Base-by-base conservation (phyloP, 2,329 filamentous ascomycete species). In the Aspergillus ochraceoroseus region DNA sequence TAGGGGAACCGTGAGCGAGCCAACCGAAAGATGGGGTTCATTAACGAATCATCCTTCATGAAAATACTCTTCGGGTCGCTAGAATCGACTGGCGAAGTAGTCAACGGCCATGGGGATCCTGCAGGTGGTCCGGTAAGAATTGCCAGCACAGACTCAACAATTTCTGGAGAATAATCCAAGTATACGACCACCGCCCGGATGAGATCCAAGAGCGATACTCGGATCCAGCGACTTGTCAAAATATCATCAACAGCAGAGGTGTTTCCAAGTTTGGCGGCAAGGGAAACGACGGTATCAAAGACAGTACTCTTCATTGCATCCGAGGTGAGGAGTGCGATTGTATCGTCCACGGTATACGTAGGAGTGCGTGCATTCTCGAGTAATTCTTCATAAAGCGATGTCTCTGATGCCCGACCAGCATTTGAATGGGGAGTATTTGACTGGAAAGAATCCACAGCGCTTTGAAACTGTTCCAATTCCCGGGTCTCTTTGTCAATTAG, bases 1-100 rank as follows among this genome's bases (percentile, higher is more conserved):
- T 86, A 90, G 0, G 90, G 90, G 58, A 88, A 95, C 40, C 90
- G 81, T 45, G 78, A 76, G 29, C 83, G 75, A 5, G 89, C 80
- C 58, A 85, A 77, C 34, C 77, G 70, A 20, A 94, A 78, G 47
- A 84, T 64, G 12, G 64, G 62, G 18, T 68, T 71, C 56, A 83
- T 71, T 12, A 87, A 63, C 5, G 70, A 56, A 13, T 70, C 61
- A 48, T 85, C 78, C 12, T 72, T 65, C 15, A 82, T 64, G 48
- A 83, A 77, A 13, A 67, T 65, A n/a, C 64, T 62, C n/a, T 67
- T 62, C 54, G 76, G 63, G 29, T 66, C 63, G 27, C 49, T 60
- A 12, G 48, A 43, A 33, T 51, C 40, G 23, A 48, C 48, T 13
- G 53, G 43, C 7, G 46, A 39, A 9, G 42, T 29, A 3, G 47